Percentiles rank a stretch among this genome's conserved stretches.
phyloP scores from a whole-genome alignment of 345 rosid genomes.

The Anastatica hierochuntica region DNA sequence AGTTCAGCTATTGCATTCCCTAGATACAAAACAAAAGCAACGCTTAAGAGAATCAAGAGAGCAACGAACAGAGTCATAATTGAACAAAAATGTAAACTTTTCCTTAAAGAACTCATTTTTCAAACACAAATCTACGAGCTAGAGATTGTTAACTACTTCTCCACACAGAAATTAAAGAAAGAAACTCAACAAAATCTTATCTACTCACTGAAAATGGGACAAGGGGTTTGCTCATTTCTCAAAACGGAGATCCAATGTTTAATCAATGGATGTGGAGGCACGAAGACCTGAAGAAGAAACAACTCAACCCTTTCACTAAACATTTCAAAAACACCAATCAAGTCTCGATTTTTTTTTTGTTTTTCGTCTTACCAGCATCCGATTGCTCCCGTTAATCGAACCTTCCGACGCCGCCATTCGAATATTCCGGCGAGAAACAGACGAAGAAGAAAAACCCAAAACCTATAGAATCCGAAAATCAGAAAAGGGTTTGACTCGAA shows the following conservation, averaged over 20 bases:
- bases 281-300: constrained; percentile 59
- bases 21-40: no score
- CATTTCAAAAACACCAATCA: no score
- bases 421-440: constrained; percentile 31
- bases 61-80: neutral
- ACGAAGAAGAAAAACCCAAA: constrained; percentile 19
- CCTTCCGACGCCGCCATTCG: constrained; percentile 63
- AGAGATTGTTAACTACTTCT: no score
- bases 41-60: no score
- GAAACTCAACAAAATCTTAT: neutral
- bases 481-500: neutral
- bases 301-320: neutral
- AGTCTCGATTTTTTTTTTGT: no score
- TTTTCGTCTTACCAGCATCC: no score
- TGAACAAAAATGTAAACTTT: no score
- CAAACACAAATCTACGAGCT: neutral
- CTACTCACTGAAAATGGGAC: constrained; percentile 67
- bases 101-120: no score
- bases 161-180: no score
- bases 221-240: constrained; percentile 77
- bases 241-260: constrained; percentile 91
- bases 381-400: constrained; percentile 41
- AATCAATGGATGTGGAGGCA: constrained; percentile 90
- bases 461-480: constrained; percentile 1
- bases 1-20: constrained; percentile 89